Evolutionary conservation across 208 protist genomes (phyloP).

Genomic region (Novymonas esmeraldas): DNA sequence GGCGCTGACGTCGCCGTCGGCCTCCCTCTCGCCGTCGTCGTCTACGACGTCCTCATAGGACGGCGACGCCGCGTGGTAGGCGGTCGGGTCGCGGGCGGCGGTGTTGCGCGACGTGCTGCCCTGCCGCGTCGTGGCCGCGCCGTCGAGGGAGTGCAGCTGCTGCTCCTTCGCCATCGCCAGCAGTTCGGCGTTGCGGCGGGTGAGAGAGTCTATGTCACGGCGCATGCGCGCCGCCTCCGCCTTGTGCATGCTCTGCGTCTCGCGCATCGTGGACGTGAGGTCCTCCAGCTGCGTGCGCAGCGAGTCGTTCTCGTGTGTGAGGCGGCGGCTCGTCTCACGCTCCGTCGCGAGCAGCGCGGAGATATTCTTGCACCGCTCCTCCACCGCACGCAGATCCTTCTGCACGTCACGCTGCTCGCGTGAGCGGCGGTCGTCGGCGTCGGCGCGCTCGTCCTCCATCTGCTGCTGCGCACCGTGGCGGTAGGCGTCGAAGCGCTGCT

Average conservation of each 20-base stretch:
- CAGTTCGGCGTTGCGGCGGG: constrained; percentile 80
- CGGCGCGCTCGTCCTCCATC: constrained; percentile 67
- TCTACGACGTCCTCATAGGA: neutral
- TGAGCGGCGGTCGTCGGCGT: constrained; percentile 41
- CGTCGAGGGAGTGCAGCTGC: constrained; percentile 55
- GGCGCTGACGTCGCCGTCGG: too few relatives aligned
- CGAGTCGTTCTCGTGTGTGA: constrained; percentile 80
- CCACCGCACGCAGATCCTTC: constrained; percentile 66
- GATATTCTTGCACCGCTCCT: constrained; percentile 76
- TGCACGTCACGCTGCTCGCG: constrained; percentile 58
- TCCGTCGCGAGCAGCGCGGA: constrained; percentile 73
- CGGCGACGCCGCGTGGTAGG: neutral
- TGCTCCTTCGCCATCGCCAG: constrained; percentile 78
- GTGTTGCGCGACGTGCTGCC: constrained; percentile 4
- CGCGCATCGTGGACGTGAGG: constrained; percentile 71
- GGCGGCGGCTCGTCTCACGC: constrained; percentile 63
- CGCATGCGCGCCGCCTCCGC: constrained; percentile 72
- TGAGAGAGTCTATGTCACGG: constrained; percentile 84
- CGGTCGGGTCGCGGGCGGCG: constrained; percentile 6
- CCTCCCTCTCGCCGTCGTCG: neutral
- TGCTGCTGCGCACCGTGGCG: constrained; percentile 55
- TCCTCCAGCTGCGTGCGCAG: constrained; percentile 81
- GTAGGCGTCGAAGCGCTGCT: constrained; percentile 78
- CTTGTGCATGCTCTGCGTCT: constrained; percentile 71
- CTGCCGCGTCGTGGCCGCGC: neutral